Evolutionary conservation across 2,329 filamentous ascomycete species (phyloP), one percentile per base, ranked within the genome.

Genomic region (Aspergillus tamarii): DNA sequence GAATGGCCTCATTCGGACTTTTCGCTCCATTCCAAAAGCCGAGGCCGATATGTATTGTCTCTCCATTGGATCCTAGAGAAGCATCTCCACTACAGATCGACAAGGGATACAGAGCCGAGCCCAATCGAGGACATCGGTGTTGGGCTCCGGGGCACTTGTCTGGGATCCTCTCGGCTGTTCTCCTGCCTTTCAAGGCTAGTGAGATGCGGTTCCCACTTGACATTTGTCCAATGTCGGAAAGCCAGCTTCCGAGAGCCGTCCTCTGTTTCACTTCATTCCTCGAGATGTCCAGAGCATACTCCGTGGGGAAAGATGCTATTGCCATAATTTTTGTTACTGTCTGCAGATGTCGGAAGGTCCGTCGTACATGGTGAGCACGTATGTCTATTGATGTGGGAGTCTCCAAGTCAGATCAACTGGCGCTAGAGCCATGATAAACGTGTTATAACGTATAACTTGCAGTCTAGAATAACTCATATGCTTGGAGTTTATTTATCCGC

Each of bases 31-130:
- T 21, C 6, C 34, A 59, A 59, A 52, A 23, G 28, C 57, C 57
- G 57, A 59, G 14, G 23, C 57, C 57, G 57, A 55, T 39, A 10
- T 43, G 8, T 16, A 23, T 30, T 36, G 57, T 12, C 14, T 21
- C 57, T 30, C 36, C 28, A 59, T 53, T 59, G 45, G 57, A 6
- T 32, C 14, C 26, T 19, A 14, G 46, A n/a, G 19, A 39, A 2
- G 21, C 12, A 53, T 28, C 57, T 43, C 57, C 57, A 59, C 57
- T 59, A 23, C 34, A 48, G 57, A 59, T 53, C 46, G 34, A n/a
- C 57, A 59, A 50, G 57, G 57, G 45, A 21, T 12, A 46, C 11
- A 39, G 43, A 32, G 30, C 26, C 30, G 21, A 50, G 46, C 11
- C 43, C n/a, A 59, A 48, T 46, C 3, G n/a, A 21, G 16, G 43